Percentiles rank a stretch among this genome's conserved stretches.
phyloP scores from a whole-genome alignment of 2,329 filamentous ascomycete species.

The Colletotrichum gigasporum region DNA sequence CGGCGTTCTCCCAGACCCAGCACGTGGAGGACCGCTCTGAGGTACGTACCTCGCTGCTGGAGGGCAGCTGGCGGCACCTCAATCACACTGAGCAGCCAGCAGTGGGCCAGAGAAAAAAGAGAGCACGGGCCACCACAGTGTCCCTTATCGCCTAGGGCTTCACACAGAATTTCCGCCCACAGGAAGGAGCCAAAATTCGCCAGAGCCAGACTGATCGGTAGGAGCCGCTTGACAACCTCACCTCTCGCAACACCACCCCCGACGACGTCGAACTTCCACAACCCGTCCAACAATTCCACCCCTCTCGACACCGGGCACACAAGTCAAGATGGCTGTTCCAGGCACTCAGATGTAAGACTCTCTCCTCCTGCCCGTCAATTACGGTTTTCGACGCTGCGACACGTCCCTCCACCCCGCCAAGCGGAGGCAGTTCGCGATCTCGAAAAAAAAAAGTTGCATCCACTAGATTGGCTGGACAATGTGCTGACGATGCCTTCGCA shows the following conservation, averaged over 20 bases:
- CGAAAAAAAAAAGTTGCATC: background rate
- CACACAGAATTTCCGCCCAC: conserved; percentile 12
- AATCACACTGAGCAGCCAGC: too few species aligned
- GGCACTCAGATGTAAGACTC: conserved; percentile 70
- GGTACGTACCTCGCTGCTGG: background rate
- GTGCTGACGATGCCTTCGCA: conserved; percentile 30
- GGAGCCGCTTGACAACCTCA: conserved; percentile 29
- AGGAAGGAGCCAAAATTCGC: too few species aligned
- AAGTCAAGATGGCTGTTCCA: conserved; percentile 67
- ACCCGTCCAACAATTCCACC: conserved; percentile 39
- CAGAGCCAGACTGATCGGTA: too few species aligned
- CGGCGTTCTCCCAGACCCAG: background rate
- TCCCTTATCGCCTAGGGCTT: conserved; percentile 8
- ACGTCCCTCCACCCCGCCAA: background rate
- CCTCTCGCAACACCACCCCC: conserved; percentile 30
- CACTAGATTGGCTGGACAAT: too few species aligned
- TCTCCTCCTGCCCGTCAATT: conserved; percentile 21
- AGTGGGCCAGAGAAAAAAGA: too few species aligned
- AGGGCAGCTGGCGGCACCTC: too few species aligned
- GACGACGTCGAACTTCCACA: conserved; percentile 48
- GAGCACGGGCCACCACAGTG: conserved; percentile 22
- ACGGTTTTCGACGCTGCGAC: background rate
- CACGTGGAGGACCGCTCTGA: background rate
- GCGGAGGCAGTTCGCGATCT: background rate
- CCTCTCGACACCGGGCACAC: conserved; percentile 37